Percentiles rank a stretch among this genome's conserved stretches.
Conservation (phyloP, 139 green algal species). For the Closterium sp. region DNA sequence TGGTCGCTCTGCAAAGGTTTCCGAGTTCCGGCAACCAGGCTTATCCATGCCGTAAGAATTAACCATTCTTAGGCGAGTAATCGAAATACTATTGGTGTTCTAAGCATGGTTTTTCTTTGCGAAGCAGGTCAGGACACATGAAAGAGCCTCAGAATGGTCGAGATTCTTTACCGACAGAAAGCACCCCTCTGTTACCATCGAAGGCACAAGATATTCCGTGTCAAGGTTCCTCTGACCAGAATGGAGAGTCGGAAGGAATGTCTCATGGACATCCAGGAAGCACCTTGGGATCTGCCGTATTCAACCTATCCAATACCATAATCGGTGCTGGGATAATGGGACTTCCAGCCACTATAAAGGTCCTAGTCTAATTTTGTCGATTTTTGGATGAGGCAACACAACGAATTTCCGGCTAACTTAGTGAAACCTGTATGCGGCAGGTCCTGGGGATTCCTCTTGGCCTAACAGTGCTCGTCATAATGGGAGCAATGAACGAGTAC, state of each 20-base stretch:
- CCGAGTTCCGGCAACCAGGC: background rate
- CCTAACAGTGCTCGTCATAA: background rate
- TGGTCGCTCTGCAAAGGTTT: background rate
- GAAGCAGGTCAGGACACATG: background rate
- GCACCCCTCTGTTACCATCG: background rate
- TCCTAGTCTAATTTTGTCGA: constrained; percentile 1
- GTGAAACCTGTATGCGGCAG: constrained; percentile 6
- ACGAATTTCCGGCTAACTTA: background rate
- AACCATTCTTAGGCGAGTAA: background rate
- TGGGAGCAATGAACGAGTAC: constrained; percentile 11
- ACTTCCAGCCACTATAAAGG: constrained; percentile 37
- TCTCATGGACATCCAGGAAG: background rate
- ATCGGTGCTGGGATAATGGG: constrained; percentile 35
- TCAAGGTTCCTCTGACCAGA: background rate
- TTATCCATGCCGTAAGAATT: background rate
- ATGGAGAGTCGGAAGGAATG: background rate
- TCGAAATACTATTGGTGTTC: background rate
- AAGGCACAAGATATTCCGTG: background rate
- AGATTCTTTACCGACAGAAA: background rate
- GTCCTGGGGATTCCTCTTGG: constrained; percentile 28
- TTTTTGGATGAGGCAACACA: background rate
- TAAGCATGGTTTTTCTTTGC: background rate
- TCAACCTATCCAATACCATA: constrained; percentile 38
- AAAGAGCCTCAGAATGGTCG: background rate
- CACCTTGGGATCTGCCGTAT: constrained; percentile 7